phyloP scores from a whole-genome alignment of 306 rosid genomes.

The Elaeagnus macrophylla region DNA sequence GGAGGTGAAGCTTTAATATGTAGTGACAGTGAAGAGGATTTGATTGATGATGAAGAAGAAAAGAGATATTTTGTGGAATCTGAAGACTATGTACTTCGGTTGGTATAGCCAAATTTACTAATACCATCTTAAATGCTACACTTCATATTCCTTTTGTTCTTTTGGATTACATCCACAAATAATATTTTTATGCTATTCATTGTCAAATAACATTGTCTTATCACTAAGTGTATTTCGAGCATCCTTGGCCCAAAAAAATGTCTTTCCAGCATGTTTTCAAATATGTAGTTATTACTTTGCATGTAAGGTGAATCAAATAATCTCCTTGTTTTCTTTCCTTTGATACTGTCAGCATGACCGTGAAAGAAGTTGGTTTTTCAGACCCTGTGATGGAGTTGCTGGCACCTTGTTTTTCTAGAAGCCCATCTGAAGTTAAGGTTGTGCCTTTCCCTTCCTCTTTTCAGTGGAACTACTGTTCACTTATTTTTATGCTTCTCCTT shows the following conservation, averaged over 20 bases:
- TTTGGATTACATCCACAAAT: conserved; percentile 3
- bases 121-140: neutral
- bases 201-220: no score
- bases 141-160: neutral
- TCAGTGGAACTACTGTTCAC: conserved; percentile 8
- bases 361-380: conserved; percentile 62
- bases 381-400: conserved; percentile 65
- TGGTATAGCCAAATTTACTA: conserved; percentile 25
- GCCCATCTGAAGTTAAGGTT: conserved; percentile 54
- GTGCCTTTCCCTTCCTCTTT: conserved; percentile 6
- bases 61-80: conserved; percentile 75
- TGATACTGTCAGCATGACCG: conserved; percentile 59
- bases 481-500: conserved; percentile 16
- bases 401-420: conserved; percentile 75
- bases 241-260: neutral
- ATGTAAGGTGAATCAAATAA: conserved; percentile 17
- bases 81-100: conserved; percentile 93
- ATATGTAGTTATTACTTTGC: neutral
- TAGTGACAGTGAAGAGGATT: conserved; percentile 98
- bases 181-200: no score
- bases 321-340: conserved; percentile 18
- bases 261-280: neutral
- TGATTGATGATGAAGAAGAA: conserved; percentile 81
- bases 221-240: no score
- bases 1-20: conserved; percentile 98